phyloP scores from a whole-genome alignment of 2,329 filamentous ascomycete species.

The Phialocephala subalpina region DNA sequence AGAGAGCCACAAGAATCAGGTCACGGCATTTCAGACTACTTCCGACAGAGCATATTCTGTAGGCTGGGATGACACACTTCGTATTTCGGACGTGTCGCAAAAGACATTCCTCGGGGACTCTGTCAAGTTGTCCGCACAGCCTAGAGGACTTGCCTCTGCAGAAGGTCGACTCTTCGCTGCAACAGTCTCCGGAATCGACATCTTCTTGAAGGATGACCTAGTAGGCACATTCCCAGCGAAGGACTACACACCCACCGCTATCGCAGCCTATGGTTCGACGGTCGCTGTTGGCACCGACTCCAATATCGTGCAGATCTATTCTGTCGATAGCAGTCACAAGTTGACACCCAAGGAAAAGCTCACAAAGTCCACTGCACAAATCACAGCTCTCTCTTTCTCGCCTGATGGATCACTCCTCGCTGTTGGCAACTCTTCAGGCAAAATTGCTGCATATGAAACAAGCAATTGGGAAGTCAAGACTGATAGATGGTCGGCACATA shows the following conservation, averaged over 20 bases:
- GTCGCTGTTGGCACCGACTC: conserved; percentile 82
- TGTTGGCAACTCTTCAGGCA: conserved; percentile 83
- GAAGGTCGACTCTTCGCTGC: conserved; percentile 57
- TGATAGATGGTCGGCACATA: conserved; percentile 80
- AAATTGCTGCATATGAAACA: conserved; percentile 83
- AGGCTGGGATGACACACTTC: conserved; percentile 93
- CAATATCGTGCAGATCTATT: conserved; percentile 80
- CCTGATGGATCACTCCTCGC: conserved; percentile 79
- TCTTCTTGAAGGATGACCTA: conserved; percentile 67
- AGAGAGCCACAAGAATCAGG: conserved; percentile 83
- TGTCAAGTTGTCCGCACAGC: conserved; percentile 77
- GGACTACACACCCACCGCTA: conserved; percentile 71
- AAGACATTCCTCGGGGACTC: conserved; percentile 78
- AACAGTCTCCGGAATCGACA: conserved; percentile 63
- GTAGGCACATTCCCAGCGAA: conserved; percentile 65
- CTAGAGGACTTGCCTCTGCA: conserved; percentile 73
- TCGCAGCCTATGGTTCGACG: conserved; percentile 71
- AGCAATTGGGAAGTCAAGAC: conserved; percentile 75
- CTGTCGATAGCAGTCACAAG: conserved; percentile 62
- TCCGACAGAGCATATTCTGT: conserved; percentile 79
- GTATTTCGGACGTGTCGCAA: conserved; percentile 77
- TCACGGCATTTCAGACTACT: conserved; percentile 75
- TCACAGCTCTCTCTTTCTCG: conserved; percentile 87
- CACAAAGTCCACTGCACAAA: conserved; percentile 72
- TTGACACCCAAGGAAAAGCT: conserved; percentile 57